phyloP scores from a whole-genome alignment of 129 eudicot species.

The Smallanthus sonchifolius region DNA sequence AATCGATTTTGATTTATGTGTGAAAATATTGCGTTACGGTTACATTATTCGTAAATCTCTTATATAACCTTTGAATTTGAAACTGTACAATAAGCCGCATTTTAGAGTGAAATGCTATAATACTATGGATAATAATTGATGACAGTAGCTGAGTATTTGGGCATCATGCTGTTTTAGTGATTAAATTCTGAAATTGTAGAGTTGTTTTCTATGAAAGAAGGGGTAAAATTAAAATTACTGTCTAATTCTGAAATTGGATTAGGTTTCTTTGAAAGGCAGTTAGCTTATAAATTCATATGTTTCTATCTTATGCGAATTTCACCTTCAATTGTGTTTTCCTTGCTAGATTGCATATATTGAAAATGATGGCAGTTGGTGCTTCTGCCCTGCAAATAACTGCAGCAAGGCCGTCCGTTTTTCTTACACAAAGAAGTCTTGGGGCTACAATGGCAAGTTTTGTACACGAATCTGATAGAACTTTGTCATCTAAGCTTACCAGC shows the following conservation, averaged over 20 bases:
- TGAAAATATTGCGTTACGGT: constrained; percentile 11
- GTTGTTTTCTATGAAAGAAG: neutral
- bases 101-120: neutral
- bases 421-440: constrained; percentile 40
- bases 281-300: neutral
- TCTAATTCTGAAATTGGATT: neutral
- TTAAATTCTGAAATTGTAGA: neutral
- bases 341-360: constrained; percentile 30
- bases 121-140: neutral
- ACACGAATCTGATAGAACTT: constrained; percentile 26
- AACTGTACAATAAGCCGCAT: neutral
- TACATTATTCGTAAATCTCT: neutral
- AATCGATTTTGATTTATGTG: neutral
- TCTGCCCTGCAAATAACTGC: constrained; percentile 56
- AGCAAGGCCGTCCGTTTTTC: constrained; percentile 47
- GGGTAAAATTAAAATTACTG: neutral
- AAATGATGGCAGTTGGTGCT: constrained; percentile 61
- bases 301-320: neutral
- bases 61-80: constrained; percentile 4
- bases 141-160: neutral
- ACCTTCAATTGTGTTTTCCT: neutral
- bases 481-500: constrained; percentile 54
- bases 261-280: neutral
- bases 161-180: constrained; percentile 2
- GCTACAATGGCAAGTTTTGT: constrained; percentile 35